Percentiles rank a stretch among this genome's conserved stretches.
phyloP scores from a whole-genome alignment of 495 filamentous ascomycete genomes.

The Lepraria neglecta region DNA sequence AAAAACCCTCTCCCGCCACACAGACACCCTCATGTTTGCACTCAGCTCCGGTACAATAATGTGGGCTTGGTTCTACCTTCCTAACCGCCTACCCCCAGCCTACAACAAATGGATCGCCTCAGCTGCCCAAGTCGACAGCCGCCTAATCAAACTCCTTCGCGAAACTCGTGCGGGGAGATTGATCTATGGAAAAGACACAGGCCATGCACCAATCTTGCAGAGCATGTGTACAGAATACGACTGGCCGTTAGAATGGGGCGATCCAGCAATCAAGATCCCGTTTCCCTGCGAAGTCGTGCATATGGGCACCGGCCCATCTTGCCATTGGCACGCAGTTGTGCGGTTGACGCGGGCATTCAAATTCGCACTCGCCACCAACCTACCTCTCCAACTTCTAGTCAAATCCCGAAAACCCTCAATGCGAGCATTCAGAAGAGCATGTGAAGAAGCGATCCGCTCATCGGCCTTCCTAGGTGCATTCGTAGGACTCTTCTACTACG shows the following conservation, averaged over 20 bases:
- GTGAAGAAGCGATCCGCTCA: slow-evolving; percentile 60
- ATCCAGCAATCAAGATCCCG: slow-evolving; percentile 64
- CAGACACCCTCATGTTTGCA: slow-evolving; percentile 71
- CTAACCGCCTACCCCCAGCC: slow-evolving; percentile 59
- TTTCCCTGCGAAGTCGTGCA: slow-evolving; percentile 88
- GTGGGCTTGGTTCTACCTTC: slow-evolving; percentile 83
- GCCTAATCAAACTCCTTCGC: slow-evolving; percentile 69
- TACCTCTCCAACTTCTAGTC: slow-evolving; percentile 69
- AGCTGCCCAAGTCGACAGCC: slow-evolving; percentile 70
- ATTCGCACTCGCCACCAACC: slow-evolving; percentile 71
- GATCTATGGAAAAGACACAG: slow-evolving; percentile 72
- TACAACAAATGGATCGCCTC: slow-evolving; percentile 85
- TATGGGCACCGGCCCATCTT: slow-evolving; percentile 68
- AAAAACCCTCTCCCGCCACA: slow-evolving; percentile 46
- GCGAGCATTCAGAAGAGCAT: slow-evolving; percentile 39
- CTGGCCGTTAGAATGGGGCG: slow-evolving; percentile 66
- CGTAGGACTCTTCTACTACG: slow-evolving; percentile 80
- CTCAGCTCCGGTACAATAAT: slow-evolving; percentile 73
- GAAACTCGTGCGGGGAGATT: slow-evolving; percentile 57
- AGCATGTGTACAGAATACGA: slow-evolving; percentile 69
- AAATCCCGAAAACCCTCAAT: slow-evolving; percentile 50
- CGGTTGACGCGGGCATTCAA: slow-evolving; percentile 67
- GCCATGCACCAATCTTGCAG: slow-evolving; percentile 62
- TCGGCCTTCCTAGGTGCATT: slow-evolving; percentile 80
- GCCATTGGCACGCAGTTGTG: slow-evolving; percentile 68